Evolutionary conservation across 805 yeast species (phyloP).

Genomic region (Huiozyma naganishii): DNA sequence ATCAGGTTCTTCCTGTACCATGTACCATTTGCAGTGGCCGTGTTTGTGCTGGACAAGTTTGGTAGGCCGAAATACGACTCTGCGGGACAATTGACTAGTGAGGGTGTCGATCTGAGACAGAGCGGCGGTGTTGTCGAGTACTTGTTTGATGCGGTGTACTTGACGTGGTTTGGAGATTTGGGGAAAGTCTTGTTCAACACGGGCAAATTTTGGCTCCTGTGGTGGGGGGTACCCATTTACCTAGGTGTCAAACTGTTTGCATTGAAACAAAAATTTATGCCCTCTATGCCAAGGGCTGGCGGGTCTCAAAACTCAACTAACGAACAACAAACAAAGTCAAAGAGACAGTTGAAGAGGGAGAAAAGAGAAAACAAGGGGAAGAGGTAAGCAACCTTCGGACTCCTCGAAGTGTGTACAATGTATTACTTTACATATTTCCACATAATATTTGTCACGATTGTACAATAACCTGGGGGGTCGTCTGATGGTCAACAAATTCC

Average conservation of each 20-base stretch:
- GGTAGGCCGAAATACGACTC: conserved; percentile 37
- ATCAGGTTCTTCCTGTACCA: conserved; percentile 17
- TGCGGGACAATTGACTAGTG: conserved; percentile 32
- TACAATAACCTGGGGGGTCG: no score
- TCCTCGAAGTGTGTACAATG: conserved; percentile 11
- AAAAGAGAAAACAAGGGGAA: conserved; percentile 30
- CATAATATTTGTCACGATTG: no score
- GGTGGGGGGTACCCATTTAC: conserved; percentile 30
- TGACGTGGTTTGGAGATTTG: conserved; percentile 39
- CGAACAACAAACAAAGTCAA: conserved; percentile 21
- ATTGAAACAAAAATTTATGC: conserved; percentile 13
- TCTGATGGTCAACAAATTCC: no score
- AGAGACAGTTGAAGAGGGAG: conserved; percentile 33
- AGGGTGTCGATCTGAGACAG: conserved; percentile 23
- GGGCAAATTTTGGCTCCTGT: conserved; percentile 36
- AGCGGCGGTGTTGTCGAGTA: conserved; percentile 40
- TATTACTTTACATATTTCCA: background rate
- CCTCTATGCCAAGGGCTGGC: background rate
- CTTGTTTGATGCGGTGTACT: conserved; percentile 43
- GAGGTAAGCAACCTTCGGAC: conserved; percentile 17
- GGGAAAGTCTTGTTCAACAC: conserved; percentile 36
- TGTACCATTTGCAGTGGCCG: conserved; percentile 28
- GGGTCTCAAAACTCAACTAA: background rate
- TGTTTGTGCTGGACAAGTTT: conserved; percentile 36
- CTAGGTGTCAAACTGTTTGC: conserved; percentile 32